These are phyloP conservation scores for Calonectria hongkongensis DNA, from an alignment of 2,329 filamentous ascomycete species.

Conservation along the genomic window DNA sequence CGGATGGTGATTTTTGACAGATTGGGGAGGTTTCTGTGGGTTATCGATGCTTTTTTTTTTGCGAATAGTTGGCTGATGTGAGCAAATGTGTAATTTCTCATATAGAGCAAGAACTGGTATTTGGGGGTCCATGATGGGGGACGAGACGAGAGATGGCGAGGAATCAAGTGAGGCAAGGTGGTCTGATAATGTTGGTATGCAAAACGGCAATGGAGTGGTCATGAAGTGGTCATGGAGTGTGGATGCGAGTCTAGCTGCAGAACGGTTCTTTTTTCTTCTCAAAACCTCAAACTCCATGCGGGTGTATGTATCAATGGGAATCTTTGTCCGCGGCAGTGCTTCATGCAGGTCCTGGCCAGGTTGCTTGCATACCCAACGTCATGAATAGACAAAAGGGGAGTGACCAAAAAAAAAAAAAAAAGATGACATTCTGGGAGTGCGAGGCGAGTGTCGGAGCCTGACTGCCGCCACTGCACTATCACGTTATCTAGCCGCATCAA, in stretches of 20 bases:
- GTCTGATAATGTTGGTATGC: conserved; percentile 53
- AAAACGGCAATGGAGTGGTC: conserved; percentile 33
- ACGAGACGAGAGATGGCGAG: conserved; percentile 28
- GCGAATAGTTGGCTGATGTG: not conserved
- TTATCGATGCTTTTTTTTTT: conserved; percentile 5
- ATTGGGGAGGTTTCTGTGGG: conserved; percentile 21
- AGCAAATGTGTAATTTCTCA: conserved; percentile 15
- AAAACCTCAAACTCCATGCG: not conserved
- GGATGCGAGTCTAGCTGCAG: conserved; percentile 16
- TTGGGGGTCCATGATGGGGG: conserved; percentile 6
- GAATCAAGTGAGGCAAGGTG: conserved; percentile 48
- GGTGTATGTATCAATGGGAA: conserved; percentile 7
- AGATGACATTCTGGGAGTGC: not conserved
- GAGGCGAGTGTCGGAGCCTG: conserved; percentile 22
- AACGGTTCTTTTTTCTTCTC: conserved; percentile 14
- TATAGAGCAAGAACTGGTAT: not conserved
- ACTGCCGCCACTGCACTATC: conserved; percentile 50
- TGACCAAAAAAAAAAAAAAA: not conserved
- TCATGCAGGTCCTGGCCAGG: conserved; percentile 22
- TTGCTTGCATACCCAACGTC: conserved; percentile 1
- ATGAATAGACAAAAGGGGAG: conserved; percentile 7
- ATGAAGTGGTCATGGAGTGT: not conserved
- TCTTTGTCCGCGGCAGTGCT: conserved; percentile 6
- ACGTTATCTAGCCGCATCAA: conserved; percentile 16
- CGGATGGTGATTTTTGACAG: conserved; percentile 34